These are phyloP conservation scores for Rhizopus arrhizus DNA, from an alignment of 371 early-diverging fungal genomes.

Conservation along the genomic window DNA sequence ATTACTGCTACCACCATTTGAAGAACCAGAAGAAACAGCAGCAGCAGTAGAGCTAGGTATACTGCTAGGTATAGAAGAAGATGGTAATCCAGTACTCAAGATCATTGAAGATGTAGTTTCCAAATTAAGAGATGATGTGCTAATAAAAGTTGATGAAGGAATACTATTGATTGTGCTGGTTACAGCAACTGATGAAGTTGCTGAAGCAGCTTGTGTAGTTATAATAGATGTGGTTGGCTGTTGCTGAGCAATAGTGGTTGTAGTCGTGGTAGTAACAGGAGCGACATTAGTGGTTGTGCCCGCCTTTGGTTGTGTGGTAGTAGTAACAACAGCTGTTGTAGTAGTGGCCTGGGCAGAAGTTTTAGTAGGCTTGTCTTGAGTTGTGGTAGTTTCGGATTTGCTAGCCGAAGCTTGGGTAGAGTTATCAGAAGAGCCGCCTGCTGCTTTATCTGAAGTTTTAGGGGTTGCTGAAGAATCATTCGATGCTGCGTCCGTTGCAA, in stretches of 20 bases:
- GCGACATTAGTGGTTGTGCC: neutral
- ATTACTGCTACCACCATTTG: neutral
- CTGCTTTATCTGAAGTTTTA: neutral
- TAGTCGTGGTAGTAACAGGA: neutral
- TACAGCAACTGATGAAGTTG: neutral
- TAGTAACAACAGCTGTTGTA: neutral
- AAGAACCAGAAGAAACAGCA: neutral
- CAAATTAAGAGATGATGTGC: neutral
- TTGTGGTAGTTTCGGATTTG: neutral
- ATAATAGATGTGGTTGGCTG: neutral
- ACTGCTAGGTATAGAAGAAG: neutral
- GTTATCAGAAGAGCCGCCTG: neutral
- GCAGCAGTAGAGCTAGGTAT: neutral
- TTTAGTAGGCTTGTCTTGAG: neutral
- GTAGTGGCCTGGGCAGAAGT: neutral
- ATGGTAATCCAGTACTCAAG: neutral
- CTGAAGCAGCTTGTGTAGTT: neutral
- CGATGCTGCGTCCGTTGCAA: neutral
- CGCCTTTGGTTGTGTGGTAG: neutral
- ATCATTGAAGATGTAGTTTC: neutral
- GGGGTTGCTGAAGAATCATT: neutral
- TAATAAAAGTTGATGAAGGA: neutral
- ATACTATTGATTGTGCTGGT: neutral
- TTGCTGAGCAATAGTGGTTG: constrained; percentile 3
- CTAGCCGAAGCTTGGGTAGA: neutral